Percentiles rank a stretch among this genome's conserved stretches.
phyloP scores from a whole-genome alignment of 768 basidiomycete genomes.

The Boletellus ananiceps region DNA sequence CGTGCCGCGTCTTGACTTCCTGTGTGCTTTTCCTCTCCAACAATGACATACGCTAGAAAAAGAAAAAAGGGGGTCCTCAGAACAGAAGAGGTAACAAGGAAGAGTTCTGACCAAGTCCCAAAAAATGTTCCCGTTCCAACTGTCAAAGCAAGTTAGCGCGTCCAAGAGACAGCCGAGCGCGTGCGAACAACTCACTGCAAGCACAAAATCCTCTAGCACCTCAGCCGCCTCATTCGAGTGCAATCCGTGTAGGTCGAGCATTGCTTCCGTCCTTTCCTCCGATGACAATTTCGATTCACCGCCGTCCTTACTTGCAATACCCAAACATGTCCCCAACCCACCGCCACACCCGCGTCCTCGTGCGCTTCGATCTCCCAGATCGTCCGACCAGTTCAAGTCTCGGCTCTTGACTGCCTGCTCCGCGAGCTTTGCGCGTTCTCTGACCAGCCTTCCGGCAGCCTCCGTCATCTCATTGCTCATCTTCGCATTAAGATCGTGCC shows the following conservation, averaged over 20 bases:
- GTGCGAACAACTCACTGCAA: slow-evolving; percentile 59
- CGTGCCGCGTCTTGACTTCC: slow-evolving; percentile 82
- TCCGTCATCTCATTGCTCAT: slow-evolving; percentile 84
- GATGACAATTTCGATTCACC: slow-evolving; percentile 55
- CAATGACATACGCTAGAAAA: slow-evolving; percentile 71
- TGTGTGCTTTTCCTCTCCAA: slow-evolving; percentile 95
- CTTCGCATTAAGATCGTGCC: slow-evolving; percentile 87
- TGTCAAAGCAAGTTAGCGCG: slow-evolving; percentile 30
- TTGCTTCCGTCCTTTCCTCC: slow-evolving; percentile 87
- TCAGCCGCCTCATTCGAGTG: slow-evolving; percentile 93
- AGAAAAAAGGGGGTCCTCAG: slow-evolving; percentile 4
- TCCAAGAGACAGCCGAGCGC: not conserved
- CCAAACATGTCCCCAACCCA: slow-evolving; percentile 82
- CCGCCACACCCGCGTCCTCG: slow-evolving; percentile 75
- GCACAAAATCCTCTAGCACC: slow-evolving; percentile 82
- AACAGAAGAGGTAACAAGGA: not conserved
- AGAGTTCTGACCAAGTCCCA: slow-evolving; percentile 66
- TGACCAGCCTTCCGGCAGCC: slow-evolving; percentile 81
- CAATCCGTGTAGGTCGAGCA: slow-evolving; percentile 89
- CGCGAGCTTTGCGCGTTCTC: slow-evolving; percentile 71
- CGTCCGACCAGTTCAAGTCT: slow-evolving; percentile 77
- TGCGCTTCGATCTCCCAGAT: slow-evolving; percentile 69
- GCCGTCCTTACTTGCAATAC: slow-evolving; percentile 65
- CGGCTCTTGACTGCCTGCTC: slow-evolving; percentile 71
- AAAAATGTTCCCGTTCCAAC: slow-evolving; percentile 85